These are phyloP conservation scores for Hymenotorrendiella dingleyae DNA, from an alignment of 2,329 filamentous ascomycete species.

Conservation along the genomic window DNA sequence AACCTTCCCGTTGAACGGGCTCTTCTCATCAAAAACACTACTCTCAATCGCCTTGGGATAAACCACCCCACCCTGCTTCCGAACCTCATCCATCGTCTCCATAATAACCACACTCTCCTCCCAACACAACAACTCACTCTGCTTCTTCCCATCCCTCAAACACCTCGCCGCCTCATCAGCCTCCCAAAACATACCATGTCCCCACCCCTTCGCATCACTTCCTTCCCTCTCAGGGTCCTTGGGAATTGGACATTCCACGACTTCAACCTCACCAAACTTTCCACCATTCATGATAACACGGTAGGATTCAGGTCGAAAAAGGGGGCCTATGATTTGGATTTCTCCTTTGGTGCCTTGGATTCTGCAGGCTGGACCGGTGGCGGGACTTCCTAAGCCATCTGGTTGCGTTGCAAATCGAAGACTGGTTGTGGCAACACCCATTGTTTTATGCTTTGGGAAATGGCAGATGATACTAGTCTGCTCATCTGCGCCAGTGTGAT, in stretches of 20 bases:
- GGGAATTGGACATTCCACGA: conserved; percentile 38
- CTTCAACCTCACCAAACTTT: conserved; percentile 29
- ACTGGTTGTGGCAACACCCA: conserved; percentile 54
- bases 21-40: conserved; percentile 52
- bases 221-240: conserved; percentile 28
- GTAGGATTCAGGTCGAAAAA: conserved; percentile 50
- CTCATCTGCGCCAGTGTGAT: conserved; percentile 57
- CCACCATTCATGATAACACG: conserved; percentile 43
- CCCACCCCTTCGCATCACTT: conserved; percentile 30
- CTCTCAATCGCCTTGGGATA: conserved; percentile 63
- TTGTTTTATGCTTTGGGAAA: conserved; percentile 52
- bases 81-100: conserved; percentile 66
- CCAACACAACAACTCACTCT: conserved; percentile 52
- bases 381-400: conserved; percentile 38
- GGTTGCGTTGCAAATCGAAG: conserved; percentile 45
- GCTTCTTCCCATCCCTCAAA: conserved; percentile 54
- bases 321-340: conserved; percentile 55
- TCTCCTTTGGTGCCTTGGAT: conserved; percentile 63
- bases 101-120: conserved; percentile 63
- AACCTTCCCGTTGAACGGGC: conserved; percentile 45
- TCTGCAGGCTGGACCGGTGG: conserved; percentile 48
- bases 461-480: conserved; percentile 56
- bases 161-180: conserved; percentile 62
- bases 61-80: conserved; percentile 53
- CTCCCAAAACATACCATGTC: conserved; percentile 66